Percentiles rank a stretch among this genome's conserved stretches.
Evolutionary conservation across 2,329 filamentous ascomycete genomes (phyloP).

Genomic region (Phaeoacremonium minimum): DNA sequence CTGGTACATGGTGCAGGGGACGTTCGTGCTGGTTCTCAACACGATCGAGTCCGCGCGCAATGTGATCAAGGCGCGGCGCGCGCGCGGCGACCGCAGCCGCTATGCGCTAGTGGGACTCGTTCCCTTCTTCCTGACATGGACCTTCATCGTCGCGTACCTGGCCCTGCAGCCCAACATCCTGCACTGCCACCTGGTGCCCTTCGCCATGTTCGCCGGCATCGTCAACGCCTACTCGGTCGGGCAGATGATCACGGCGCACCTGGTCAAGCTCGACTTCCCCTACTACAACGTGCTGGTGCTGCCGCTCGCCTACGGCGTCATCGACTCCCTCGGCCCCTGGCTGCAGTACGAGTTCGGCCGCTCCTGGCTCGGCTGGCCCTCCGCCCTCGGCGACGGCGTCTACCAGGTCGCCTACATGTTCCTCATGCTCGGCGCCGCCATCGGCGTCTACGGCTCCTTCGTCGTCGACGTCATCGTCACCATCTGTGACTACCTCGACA

Average conservation of each 20-base stretch:
- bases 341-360: conserved; percentile 47
- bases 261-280: conserved; percentile 83
- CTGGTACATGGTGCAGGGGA: conserved; percentile 88
- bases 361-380: conserved; percentile 73
- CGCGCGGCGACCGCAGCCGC: conserved; percentile 66
- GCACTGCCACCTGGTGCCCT: conserved; percentile 79
- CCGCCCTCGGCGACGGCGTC: conserved; percentile 67
- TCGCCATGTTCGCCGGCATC: conserved; percentile 81
- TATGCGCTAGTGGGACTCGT: conserved; percentile 77
- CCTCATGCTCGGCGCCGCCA: conserved; percentile 73
- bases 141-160: conserved; percentile 72
- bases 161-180: conserved; percentile 82
- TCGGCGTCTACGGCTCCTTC: conserved; percentile 96
- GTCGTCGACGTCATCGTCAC: conserved; percentile 95
- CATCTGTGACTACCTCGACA: conserved; percentile 97
- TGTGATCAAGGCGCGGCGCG: conserved; percentile 76
- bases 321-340: conserved; percentile 74
- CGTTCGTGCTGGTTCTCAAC: conserved; percentile 78
- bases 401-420: conserved; percentile 93
- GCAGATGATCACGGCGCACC: conserved; percentile 90
- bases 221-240: conserved; percentile 94
- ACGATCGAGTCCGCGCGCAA: conserved; percentile 75
- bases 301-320: conserved; percentile 72
- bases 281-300: conserved; percentile 82
- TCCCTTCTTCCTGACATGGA: conserved; percentile 78